These are phyloP conservation scores for Aureobasidium leucospermi DNA, from an alignment of 2,329 filamentous ascomycete genomes.

Conservation along the genomic window DNA sequence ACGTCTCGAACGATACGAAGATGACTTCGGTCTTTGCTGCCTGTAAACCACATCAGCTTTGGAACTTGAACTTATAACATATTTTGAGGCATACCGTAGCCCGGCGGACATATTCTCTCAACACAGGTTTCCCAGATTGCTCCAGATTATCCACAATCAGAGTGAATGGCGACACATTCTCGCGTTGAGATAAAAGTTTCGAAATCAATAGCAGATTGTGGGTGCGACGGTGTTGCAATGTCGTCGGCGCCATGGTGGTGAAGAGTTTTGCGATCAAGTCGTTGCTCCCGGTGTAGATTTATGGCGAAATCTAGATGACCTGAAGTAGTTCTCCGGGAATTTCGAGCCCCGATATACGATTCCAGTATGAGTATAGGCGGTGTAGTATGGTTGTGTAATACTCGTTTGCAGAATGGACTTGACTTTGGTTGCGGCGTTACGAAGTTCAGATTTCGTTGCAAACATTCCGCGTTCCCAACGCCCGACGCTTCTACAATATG, in stretches of 20 bases:
- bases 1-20: slow-evolving; percentile 70
- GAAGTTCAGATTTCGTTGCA: not conserved
- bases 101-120: slow-evolving; percentile 66
- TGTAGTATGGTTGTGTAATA: not conserved
- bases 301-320: no score
- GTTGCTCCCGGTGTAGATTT: no score
- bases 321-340: no score
- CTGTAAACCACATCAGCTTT: slow-evolving; percentile 30
- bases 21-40: slow-evolving; percentile 62
- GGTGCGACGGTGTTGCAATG: slow-evolving; percentile 64
- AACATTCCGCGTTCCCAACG: not conserved
- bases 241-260: slow-evolving; percentile 49
- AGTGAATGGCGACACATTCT: slow-evolving; percentile 78
- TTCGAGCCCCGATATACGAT: not conserved
- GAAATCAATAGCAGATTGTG: slow-evolving; percentile 80
- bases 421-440: not conserved
- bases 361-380: not conserved
- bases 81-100: slow-evolving; percentile 51
- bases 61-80: not conserved
- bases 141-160: slow-evolving; percentile 78
- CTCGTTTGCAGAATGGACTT: no score
- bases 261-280: not conserved
- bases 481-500: not conserved
- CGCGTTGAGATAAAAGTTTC: slow-evolving; percentile 69
- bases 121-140: slow-evolving; percentile 63